phyloP scores from a whole-genome alignment of 1,284 basidiomycete species.

The Microbotryomycetes sp. region DNA sequence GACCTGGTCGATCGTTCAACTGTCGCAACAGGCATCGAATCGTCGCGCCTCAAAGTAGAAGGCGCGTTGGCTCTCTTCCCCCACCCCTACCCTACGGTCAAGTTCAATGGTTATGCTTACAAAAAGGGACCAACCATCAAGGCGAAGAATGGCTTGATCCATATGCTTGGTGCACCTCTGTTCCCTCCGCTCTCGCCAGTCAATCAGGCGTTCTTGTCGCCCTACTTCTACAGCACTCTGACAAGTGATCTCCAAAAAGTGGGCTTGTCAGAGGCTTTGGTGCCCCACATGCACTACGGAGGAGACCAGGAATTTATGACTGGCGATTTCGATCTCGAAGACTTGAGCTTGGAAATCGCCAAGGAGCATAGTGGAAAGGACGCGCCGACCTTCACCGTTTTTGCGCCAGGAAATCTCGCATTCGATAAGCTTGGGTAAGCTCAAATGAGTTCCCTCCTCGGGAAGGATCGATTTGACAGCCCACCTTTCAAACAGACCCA shows the following conservation, averaged over 20 bases:
- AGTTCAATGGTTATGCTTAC: constrained; percentile 21
- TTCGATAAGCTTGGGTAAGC: constrained; percentile 20
- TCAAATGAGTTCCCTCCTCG: too few relatives aligned
- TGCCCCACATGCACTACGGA: constrained; percentile 23
- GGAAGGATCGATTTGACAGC: too few relatives aligned
- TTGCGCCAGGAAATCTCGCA: constrained; percentile 34
- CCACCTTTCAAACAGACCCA: too few relatives aligned
- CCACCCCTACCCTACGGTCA: constrained; percentile 22
- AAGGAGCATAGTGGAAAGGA: constrained; percentile 16
- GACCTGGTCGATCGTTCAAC: constrained; percentile 31
- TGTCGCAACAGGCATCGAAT: constrained; percentile 20
- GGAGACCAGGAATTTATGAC: constrained; percentile 17
- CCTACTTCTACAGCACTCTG: constrained; percentile 33
- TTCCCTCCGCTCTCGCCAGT: constrained; percentile 37
- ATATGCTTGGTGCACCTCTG: constrained; percentile 29
- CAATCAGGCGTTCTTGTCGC: constrained; percentile 35
- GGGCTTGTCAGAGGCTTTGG: constrained; percentile 28
- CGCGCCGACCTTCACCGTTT: constrained; percentile 30
- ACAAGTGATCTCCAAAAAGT: constrained; percentile 37
- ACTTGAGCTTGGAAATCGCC: constrained; percentile 28
- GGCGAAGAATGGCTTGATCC: constrained; percentile 38
- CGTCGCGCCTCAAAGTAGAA: constrained; percentile 23
- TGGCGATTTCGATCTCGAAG: constrained; percentile 6
- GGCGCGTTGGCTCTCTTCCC: constrained; percentile 22
- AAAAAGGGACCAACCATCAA: constrained; percentile 32